These are phyloP conservation scores for Rubia peregrina DNA, from an alignment of 305 asterid species.

Conservation along the genomic window DNA sequence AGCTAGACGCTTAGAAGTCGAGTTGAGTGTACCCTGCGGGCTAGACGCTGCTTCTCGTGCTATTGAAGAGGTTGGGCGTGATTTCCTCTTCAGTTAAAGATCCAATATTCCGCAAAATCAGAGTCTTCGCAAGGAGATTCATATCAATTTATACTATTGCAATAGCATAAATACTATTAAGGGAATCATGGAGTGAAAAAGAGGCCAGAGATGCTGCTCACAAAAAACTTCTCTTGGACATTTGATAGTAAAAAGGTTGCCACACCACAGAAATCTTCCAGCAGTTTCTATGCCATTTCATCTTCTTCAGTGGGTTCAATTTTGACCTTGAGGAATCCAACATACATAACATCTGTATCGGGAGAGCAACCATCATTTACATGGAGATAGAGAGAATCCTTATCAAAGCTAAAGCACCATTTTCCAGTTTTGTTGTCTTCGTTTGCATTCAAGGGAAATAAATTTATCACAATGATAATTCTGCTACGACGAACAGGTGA, in stretches of 20 bases:
- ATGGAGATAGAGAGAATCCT: background rate
- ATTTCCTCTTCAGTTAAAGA: no score
- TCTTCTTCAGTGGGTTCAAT: constrained; percentile 70
- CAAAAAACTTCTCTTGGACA: constrained; percentile 60
- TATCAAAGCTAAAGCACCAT: background rate
- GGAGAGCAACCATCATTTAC: constrained; percentile 29
- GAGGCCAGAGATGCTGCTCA: constrained; percentile 89
- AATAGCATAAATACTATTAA: no score
- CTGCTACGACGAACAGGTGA: constrained; percentile 44
- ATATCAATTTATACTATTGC: no score
- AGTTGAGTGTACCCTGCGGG: no score
- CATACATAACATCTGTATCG: constrained; percentile 22
- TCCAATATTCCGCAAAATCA: no score
- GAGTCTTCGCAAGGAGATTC: no score
- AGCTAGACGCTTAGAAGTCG: no score
- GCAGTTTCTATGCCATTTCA: constrained; percentile 62
- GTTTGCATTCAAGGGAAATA: constrained; percentile 63
- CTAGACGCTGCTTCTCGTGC: no score
- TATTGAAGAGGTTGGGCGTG: no score
- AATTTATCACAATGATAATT: constrained; percentile 71
- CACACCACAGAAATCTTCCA: constrained; percentile 71
- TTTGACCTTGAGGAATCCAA: constrained; percentile 70
- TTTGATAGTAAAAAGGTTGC: constrained; percentile 80
- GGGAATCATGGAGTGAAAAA: constrained; percentile 93
- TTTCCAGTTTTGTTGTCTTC: constrained; percentile 25